Evolutionary conservation across 345 rosid species (phyloP).

Genomic region (Dovyalis caffra): DNA sequence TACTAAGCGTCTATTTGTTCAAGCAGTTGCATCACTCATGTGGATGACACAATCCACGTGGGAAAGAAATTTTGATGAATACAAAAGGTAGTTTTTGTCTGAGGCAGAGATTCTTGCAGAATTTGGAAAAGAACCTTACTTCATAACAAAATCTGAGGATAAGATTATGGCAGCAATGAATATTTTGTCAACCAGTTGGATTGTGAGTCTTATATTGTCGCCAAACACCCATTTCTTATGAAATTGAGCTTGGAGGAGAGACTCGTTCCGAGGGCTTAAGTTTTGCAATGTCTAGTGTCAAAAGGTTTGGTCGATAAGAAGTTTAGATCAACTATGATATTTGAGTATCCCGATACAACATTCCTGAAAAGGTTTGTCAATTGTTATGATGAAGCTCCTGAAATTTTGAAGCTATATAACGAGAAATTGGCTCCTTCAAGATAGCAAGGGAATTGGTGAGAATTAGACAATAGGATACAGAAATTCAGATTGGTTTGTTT

Average conservation of each 20-base stretch:
- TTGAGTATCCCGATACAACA: background rate
- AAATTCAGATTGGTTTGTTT: too few species aligned
- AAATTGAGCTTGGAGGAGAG: background rate
- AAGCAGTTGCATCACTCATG: conserved; percentile 34
- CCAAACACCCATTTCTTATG: background rate
- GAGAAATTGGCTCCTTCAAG: too few species aligned
- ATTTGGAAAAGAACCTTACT: conserved; percentile 25
- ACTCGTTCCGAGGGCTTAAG: background rate
- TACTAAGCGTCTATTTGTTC: conserved; percentile 30
- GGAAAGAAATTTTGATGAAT: conserved; percentile 40
- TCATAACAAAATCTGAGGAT: conserved; percentile 40
- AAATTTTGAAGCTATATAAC: too few species aligned
- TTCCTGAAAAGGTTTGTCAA: too few species aligned
- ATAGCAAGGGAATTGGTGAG: too few species aligned
- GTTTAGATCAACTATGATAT: too few species aligned
- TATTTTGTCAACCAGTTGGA: background rate
- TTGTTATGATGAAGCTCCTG: too few species aligned
- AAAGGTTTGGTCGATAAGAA: too few species aligned
- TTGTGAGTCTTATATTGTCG: background rate
- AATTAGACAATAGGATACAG: too few species aligned
- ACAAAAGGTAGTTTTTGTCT: conserved; percentile 54
- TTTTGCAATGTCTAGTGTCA: background rate
- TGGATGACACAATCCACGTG: conserved; percentile 36
- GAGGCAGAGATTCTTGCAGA: conserved; percentile 36
- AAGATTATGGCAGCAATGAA: conserved; percentile 38